Percentiles rank a stretch among this genome's conserved stretches.
Evolutionary conservation across 768 basidiomycete genomes (phyloP).

Genomic region (Pisolithus microcarpus): DNA sequence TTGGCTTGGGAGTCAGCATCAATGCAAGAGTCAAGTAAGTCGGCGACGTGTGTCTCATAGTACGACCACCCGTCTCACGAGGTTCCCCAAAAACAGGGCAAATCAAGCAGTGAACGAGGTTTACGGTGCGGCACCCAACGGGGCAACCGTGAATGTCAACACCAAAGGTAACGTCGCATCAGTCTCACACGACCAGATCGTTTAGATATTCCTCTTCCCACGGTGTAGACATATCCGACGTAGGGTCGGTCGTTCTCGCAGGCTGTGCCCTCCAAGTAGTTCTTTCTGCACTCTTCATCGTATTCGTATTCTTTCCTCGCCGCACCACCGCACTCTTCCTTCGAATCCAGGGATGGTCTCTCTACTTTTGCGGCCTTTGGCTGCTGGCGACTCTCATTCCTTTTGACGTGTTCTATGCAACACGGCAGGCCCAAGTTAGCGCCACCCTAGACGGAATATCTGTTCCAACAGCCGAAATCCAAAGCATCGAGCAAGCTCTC

Average conservation of each 20-base stretch:
- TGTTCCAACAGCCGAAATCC: slow-evolving; percentile 33
- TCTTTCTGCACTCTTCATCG: slow-evolving; percentile 23
- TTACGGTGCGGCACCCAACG: slow-evolving; percentile 3
- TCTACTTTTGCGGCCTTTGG: slow-evolving; percentile 39
- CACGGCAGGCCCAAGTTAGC: slow-evolving; percentile 35
- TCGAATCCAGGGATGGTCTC: slow-evolving; percentile 28
- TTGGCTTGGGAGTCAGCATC: slow-evolving; percentile 13
- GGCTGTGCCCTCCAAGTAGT: slow-evolving; percentile 30
- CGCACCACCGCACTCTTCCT: slow-evolving; percentile 10
- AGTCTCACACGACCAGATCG: background rate
- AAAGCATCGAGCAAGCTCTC: slow-evolving; percentile 28
- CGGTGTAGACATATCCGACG: slow-evolving; percentile 32
- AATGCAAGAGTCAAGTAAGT: slow-evolving; percentile 19
- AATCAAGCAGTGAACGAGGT: slow-evolving; percentile 11
- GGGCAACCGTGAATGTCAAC: slow-evolving; percentile 4
- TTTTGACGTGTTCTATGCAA: slow-evolving; percentile 41
- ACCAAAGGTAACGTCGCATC: slow-evolving; percentile 9
- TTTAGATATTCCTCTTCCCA: background rate
- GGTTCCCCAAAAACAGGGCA: slow-evolving; percentile 3
- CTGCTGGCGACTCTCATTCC: slow-evolving; percentile 44
- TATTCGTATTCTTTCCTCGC: slow-evolving; percentile 14
- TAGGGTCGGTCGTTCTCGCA: slow-evolving; percentile 31
- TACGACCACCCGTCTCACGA: background rate
- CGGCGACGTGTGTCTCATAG: background rate
- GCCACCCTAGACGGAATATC: slow-evolving; percentile 33